Evolutionary conservation across 2,329 filamentous ascomycete genomes (phyloP), one percentile per base, ranked within the genome.

Genomic region (Epichloe coenophiala): DNA sequence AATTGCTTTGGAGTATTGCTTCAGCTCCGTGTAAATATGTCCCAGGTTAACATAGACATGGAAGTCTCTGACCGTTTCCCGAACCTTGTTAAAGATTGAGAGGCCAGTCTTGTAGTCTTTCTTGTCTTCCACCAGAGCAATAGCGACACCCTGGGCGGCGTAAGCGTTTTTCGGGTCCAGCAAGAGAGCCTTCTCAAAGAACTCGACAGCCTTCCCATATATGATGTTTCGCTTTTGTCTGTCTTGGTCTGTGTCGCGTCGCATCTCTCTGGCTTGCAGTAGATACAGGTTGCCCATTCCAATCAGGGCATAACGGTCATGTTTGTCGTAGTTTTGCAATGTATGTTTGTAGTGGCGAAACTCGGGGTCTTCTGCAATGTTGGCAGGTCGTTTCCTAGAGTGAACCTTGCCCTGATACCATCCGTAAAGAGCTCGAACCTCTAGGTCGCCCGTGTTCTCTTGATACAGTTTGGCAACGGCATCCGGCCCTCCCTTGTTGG

Each of bases 341-440:
- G 91, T 97, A 66, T 96, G 89, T 70, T 97, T 98, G 75, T 94
- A 94, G 64, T 96, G 90, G 3, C 89, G 81, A 60, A 95, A 84
- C 66, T 98, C 93, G 36, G 83, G 82, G 62, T 98, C 94, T 61
- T 97, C 90, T 15, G 81, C 81, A 53, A 96, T 77, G 61, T 93
- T 91, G 48, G 79, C 71, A 3, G 83, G 82, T 51, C 84, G 80
- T 69, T 93, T 95, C 67, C 91, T 89, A 12, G 86, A 84, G 58
- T 79, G 74, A 15, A 80, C 73, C 63, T 88, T 89, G 65, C 89
- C 89, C 27, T 95, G 75, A 64, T 94, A 97, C 90, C 91, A 98
- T 6, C 91, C 93, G 59, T 95, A 96, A 41, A 98, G 72, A 7
- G 90, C 84, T 40, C 93, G 86, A 21, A 97, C 88, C 64, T 98